Conservation (phyloP, 768 basidiomycete genomes). For the Pleurotus cornucopiae region DNA sequence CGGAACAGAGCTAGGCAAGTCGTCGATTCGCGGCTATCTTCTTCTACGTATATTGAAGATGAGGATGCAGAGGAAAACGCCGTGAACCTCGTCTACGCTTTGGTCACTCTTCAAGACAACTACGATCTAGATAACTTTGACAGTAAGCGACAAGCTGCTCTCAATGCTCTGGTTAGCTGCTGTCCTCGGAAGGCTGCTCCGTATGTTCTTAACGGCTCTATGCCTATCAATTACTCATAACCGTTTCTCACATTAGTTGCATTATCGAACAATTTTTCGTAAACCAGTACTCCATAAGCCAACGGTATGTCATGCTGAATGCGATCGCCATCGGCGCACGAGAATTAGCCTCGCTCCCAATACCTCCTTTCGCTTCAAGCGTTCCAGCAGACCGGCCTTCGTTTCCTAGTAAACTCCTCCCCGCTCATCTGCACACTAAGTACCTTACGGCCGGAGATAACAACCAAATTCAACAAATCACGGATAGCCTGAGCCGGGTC, state of each 20-base stretch:
- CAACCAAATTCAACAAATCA: constrained; percentile 48
- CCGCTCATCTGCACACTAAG: constrained; percentile 63
- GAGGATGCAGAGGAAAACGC: constrained; percentile 77
- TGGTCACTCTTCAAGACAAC: constrained; percentile 76
- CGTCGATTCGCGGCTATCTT: neutral
- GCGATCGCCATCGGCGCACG: constrained; percentile 83
- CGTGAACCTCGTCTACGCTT: constrained; percentile 68
- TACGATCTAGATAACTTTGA: constrained; percentile 83
- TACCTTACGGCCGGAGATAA: constrained; percentile 43
- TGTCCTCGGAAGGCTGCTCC: constrained; percentile 75
- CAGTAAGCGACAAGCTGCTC: constrained; percentile 64
- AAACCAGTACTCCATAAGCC: constrained; percentile 85
- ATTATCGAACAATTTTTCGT: constrained; percentile 93
- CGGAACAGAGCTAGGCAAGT: constrained; percentile 85
- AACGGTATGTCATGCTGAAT: constrained; percentile 82
- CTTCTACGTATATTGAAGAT: neutral
- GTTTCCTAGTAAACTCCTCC: constrained; percentile 84
- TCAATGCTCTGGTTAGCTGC: constrained; percentile 78
- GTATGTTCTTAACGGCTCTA: constrained; percentile 43
- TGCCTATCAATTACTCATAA: neutral
- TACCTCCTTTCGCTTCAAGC: constrained; percentile 26
- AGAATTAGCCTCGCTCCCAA: constrained; percentile 59
- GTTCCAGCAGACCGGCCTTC: constrained; percentile 28
- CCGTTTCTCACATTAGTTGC: constrained; percentile 38
- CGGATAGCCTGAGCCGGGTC: constrained; percentile 57